Base-by-base conservation (phyloP, 169 alveolate species). In the Besnoitia besnoiti region DNA sequence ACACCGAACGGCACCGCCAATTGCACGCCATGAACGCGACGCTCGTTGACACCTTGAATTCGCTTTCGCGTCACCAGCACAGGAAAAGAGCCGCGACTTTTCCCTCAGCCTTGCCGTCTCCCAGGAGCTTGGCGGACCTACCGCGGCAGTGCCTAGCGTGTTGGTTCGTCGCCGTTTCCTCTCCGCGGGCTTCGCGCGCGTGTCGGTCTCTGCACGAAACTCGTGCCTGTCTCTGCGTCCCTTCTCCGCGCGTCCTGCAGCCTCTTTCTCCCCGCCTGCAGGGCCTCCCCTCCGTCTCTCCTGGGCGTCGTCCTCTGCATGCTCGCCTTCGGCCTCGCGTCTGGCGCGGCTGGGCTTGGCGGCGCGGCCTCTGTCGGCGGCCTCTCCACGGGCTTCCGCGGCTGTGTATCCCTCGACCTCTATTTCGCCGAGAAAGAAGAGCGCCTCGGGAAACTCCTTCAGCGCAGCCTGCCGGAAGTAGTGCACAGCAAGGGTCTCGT, bases 361-460 rank as follows among this genome's bases (percentile, higher is more conserved):
- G 33, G 10, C 79, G 5, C 39, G 7, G 27, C 39, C 82, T 35
- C 47, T 73, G 27, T 30, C 82, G n/a, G 12, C 46, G 39, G 46
- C 82, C 46, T 73, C 44, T 37, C 82, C 82, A 39, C 7, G 8
- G 2, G 44, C n/a, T 39, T 4, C 33, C 19, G 79, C 39, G 39
- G 82, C 79, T 35, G 90, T 37, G 51, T 16, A 44, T 0, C 55
- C 76, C 39, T 46, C 49, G 30, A 47, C 35, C 30, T 89, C 82
- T 21, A 89, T 39, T n/a, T 89, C 92, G 0, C 92, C 92, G 59
- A 89, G 50, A n/a, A 59, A 89, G 50, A 67, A 89, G 14, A 89
- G 42, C 3, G 92, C 85, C 92, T 89, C 92, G 5, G 92, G 87
- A 40, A 19, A 42, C 39, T 89, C 92, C 55, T 49, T 49, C 1